phyloP scores from a whole-genome alignment of 495 filamentous ascomycete species.

The Achaetomiella virescens region DNA sequence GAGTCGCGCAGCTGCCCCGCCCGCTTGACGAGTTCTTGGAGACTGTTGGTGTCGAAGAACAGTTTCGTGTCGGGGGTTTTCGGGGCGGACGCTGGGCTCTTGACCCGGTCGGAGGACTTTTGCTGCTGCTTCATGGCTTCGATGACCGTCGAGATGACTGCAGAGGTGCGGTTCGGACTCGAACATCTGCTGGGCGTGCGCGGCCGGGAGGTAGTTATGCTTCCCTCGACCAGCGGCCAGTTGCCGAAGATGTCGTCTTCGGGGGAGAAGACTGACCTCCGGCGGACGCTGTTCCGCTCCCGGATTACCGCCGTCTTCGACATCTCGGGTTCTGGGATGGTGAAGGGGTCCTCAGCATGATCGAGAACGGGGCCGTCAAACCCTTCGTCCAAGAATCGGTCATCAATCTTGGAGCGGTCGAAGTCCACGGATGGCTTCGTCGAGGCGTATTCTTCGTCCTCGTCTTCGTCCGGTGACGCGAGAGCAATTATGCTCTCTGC shows the following conservation, averaged over 20 bases:
- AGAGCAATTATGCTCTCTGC: constrained; percentile 83
- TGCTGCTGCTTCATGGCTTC: constrained; percentile 71
- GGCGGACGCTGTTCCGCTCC: constrained; percentile 34
- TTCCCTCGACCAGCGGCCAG: constrained; percentile 35
- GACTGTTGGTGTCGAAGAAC: constrained; percentile 84
- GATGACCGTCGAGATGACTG: constrained; percentile 66
- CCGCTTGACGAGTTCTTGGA: constrained; percentile 79
- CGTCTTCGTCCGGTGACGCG: constrained; percentile 75
- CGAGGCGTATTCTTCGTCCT: constrained; percentile 28
- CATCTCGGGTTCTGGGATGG: constrained; percentile 32
- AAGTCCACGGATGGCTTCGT: constrained; percentile 25
- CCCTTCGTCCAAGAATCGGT: constrained; percentile 57
- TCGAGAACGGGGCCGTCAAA: constrained; percentile 36
- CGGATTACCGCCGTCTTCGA: constrained; percentile 38
- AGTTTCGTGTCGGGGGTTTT: constrained; percentile 62
- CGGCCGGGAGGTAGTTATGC: constrained; percentile 25
- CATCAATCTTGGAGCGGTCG: constrained; percentile 31
- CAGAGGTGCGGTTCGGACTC: constrained; percentile 40
- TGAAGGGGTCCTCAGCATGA: constrained; percentile 30
- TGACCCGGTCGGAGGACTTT: constrained; percentile 39
- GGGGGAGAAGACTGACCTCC: constrained; percentile 53
- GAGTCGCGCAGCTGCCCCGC: constrained; percentile 69
- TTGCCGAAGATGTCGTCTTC: constrained; percentile 59
- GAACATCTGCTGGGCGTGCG: constrained; percentile 33
- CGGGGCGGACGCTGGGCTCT: constrained; percentile 30